phyloP scores from a whole-genome alignment of 352 stramenopile species.

The Phytophthora meadii region DNA sequence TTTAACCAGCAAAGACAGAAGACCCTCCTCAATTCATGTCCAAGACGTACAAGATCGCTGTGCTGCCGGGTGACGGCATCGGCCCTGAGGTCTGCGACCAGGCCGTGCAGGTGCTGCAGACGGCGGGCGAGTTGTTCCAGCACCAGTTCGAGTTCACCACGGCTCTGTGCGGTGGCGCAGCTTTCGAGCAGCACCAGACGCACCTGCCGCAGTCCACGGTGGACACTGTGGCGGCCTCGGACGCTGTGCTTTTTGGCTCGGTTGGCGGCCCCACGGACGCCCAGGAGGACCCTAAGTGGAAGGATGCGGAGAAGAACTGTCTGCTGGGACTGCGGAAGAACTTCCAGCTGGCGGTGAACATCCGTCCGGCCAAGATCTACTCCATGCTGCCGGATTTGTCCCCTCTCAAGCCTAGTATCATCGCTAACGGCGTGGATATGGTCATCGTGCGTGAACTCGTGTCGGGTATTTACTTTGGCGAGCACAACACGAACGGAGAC shows the following conservation, averaged over 20 bases:
- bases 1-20: slow-evolving; percentile 16
- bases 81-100: slow-evolving; percentile 98
- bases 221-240: slow-evolving; percentile 89
- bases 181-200: slow-evolving; percentile 91
- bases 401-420: slow-evolving; percentile 97
- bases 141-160: slow-evolving; percentile 95
- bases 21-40: slow-evolving; percentile 37
- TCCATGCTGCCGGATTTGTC: slow-evolving; percentile 97
- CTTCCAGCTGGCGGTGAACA: slow-evolving; percentile 98
- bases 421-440: slow-evolving; percentile 97
- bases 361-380: slow-evolving; percentile 98
- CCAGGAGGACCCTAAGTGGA: slow-evolving; percentile 90
- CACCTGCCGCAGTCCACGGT: slow-evolving; percentile 96
- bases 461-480: slow-evolving; percentile 99
- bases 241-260: slow-evolving; percentile 96
- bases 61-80: slow-evolving; percentile 98
- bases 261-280: slow-evolving; percentile 96
- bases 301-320: slow-evolving; percentile 94
- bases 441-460: slow-evolving; percentile 99
- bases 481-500: slow-evolving; percentile 76
- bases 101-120: slow-evolving; percentile 91
- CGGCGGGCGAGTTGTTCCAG: slow-evolving; percentile 78
- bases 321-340: slow-evolving; percentile 98
- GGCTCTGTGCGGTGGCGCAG: slow-evolving; percentile 96
- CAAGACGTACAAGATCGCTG: slow-evolving; percentile 90